phyloP scores from a whole-genome alignment of 208 protist genomes.

The Acanthamoeba castellanii region DNA sequence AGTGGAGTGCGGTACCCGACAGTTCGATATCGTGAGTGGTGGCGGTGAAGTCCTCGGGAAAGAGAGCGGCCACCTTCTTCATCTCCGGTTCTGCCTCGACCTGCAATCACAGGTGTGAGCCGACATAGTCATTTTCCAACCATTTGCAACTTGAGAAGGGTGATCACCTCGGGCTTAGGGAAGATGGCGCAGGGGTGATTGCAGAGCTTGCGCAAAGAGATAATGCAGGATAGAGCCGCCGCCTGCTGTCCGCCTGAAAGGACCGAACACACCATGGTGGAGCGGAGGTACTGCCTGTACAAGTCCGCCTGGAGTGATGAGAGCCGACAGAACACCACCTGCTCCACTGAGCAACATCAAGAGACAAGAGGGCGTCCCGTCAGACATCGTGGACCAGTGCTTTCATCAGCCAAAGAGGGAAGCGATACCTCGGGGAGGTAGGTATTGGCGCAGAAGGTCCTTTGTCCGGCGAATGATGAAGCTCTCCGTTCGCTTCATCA shows the following conservation, averaged over 20 bases:
- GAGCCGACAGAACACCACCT: conserved; percentile 68
- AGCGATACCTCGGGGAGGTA: conserved; percentile 52
- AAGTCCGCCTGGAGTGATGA: conserved; percentile 42
- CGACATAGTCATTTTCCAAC: not conserved
- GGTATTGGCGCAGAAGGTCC: conserved; percentile 60
- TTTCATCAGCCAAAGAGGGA: not conserved
- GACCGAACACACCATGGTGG: conserved; percentile 43
- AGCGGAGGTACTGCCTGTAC: conserved; percentile 64
- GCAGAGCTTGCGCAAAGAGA: conserved; percentile 65
- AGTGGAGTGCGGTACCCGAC: conserved; percentile 44
- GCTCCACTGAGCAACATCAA: conserved; percentile 24
- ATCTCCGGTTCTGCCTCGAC: conserved; percentile 1
- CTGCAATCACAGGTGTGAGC: not conserved
- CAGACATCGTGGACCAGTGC: not conserved
- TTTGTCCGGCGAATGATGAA: conserved; percentile 63
- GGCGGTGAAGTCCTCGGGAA: conserved; percentile 42
- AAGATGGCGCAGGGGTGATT: conserved; percentile 52
- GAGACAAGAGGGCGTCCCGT: not conserved
- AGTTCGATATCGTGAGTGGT: conserved; percentile 39
- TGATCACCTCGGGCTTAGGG: not conserved
- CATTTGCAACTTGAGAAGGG: no score
- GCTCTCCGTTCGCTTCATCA: conserved; percentile 68
- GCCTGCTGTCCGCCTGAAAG: not conserved
- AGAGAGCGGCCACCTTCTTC: not conserved
- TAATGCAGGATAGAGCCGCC: conserved; percentile 51